These are phyloP conservation scores for Tephrocybe sp. DNA, from an alignment of 768 basidiomycete genomes.

Conservation along the genomic window DNA sequence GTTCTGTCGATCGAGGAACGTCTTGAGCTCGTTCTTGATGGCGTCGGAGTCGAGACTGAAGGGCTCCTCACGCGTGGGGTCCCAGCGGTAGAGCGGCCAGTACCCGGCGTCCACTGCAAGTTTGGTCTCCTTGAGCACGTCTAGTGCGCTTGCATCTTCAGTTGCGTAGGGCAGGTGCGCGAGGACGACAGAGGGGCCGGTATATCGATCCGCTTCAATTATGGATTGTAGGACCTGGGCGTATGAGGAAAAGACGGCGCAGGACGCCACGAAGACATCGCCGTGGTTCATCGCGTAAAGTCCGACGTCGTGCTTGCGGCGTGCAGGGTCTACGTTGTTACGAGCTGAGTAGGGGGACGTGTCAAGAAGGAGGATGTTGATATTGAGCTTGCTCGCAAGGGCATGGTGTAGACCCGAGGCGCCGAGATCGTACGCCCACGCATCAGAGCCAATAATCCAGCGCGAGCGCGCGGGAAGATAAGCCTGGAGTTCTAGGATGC, in stretches of 20 bases:
- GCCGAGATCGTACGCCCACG: conserved; percentile 97
- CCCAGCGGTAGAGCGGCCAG: conserved; percentile 99
- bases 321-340: conserved; percentile 62
- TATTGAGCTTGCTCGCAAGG: conserved; percentile 85
- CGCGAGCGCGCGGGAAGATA: conserved; percentile 71
- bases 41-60: conserved; percentile 93
- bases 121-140: conserved; percentile 97
- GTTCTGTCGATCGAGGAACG: conserved; percentile 95
- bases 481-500: conserved; percentile 57
- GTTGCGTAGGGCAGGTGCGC: conserved; percentile 90
- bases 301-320: conserved; percentile 94
- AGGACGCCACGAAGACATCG: conserved; percentile 92
- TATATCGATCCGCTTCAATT: conserved; percentile 86
- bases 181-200: conserved; percentile 89
- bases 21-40: conserved; percentile 89
- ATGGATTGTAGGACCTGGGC: conserved; percentile 90
- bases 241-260: conserved; percentile 96
- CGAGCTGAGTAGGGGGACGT: conserved; percentile 86
- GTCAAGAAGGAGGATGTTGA: conserved; percentile 96
- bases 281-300: conserved; percentile 99
- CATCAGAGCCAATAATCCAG: conserved; percentile 99
- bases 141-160: conserved; percentile 78
- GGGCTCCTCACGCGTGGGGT: conserved; percentile 84
- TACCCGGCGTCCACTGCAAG: conserved; percentile 94
- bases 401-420: conserved; percentile 94